phyloP scores from a whole-genome alignment of 2,329 filamentous ascomycete species.

The Xylariaceae sp. region DNA sequence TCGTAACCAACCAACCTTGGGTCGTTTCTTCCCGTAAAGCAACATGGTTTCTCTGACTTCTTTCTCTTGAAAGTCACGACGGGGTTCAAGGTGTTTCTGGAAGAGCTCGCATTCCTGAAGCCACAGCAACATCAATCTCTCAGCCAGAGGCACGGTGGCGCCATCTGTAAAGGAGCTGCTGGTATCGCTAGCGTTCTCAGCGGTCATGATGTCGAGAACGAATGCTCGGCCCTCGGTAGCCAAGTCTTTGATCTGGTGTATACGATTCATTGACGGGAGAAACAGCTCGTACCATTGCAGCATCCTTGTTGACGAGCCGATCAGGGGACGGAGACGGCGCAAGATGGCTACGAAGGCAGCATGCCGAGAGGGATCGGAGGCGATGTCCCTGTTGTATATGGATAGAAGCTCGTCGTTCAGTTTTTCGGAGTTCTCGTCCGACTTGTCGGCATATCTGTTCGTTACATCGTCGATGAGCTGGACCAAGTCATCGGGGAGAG shows the following conservation, averaged over 20 bases:
- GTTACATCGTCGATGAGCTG: constrained; percentile 65
- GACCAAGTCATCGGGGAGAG: constrained; percentile 65
- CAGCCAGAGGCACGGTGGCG: constrained; percentile 36
- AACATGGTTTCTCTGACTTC: constrained; percentile 52
- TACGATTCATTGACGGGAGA: constrained; percentile 52
- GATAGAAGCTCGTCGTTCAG: constrained; percentile 70
- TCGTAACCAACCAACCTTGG: constrained; percentile 46
- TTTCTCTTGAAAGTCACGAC: constrained; percentile 46
- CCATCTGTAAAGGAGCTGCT: constrained; percentile 38
- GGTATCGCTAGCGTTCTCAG: constrained; percentile 57
- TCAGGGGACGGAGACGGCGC: constrained; percentile 59
- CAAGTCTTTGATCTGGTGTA: constrained; percentile 61
- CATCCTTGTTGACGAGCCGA: constrained; percentile 61
- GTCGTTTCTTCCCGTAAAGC: constrained; percentile 64
- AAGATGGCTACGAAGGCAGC: constrained; percentile 69
- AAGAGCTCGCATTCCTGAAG: constrained; percentile 44
- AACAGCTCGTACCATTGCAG: constrained; percentile 71
- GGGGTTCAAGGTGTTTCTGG: constrained; percentile 36
- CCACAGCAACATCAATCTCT: constrained; percentile 57
- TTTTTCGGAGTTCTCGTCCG: constrained; percentile 68
- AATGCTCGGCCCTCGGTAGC: constrained; percentile 64
- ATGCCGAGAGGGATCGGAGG: constrained; percentile 53
- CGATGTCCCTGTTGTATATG: constrained; percentile 65
- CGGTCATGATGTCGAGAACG: constrained; percentile 61
- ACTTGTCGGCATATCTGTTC: constrained; percentile 60